These are phyloP conservation scores for Paramecium tetraurelia DNA, from an alignment of 73 alveolate species.

Conservation along the genomic window DNA sequence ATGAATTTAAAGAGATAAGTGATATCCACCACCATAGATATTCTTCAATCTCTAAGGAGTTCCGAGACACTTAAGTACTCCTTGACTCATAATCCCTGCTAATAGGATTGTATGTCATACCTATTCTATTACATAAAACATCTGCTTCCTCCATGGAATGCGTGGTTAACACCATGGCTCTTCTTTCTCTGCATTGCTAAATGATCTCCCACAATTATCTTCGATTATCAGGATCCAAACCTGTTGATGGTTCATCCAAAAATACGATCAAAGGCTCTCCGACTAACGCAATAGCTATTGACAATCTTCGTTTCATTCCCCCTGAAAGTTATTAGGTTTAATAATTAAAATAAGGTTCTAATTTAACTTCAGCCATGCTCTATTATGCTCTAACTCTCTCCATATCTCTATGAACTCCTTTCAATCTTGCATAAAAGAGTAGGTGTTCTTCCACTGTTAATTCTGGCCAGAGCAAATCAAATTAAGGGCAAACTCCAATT, in stretches of 20 bases:
- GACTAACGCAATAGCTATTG: constrained; percentile 89
- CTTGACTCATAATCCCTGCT: constrained; percentile 67
- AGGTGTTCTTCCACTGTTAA: constrained; percentile 94
- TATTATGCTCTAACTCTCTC: constrained; percentile 71
- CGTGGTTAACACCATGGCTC: constrained; percentile 94
- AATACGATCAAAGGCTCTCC: constrained; percentile 93
- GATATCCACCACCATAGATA: constrained; percentile 68
- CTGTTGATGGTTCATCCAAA: constrained; percentile 98
- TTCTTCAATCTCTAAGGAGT: constrained; percentile 54
- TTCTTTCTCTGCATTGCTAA: constrained; percentile 80
- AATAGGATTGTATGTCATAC: not conserved
- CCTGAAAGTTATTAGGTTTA: constrained; percentile 89
- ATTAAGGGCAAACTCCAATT: constrained; percentile 99
- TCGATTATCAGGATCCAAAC: constrained; percentile 96
- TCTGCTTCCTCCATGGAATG: constrained; percentile 99
- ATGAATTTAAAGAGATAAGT: constrained; percentile 53
- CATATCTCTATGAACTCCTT: constrained; percentile 82
- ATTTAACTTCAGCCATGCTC: constrained; percentile 92
- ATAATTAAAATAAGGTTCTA: constrained; percentile 80
- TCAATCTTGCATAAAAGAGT: constrained; percentile 89
- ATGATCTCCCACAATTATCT: constrained; percentile 95
- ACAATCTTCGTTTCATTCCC: constrained; percentile 97
- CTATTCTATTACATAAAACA: constrained; percentile 95
- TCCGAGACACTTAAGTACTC: constrained; percentile 61
- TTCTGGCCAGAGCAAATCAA: constrained; percentile 93